Percentiles rank a stretch among this genome's conserved stretches.
phyloP scores from a whole-genome alignment of 75 land plant genomes.

The Pinus tabuliformis region DNA sequence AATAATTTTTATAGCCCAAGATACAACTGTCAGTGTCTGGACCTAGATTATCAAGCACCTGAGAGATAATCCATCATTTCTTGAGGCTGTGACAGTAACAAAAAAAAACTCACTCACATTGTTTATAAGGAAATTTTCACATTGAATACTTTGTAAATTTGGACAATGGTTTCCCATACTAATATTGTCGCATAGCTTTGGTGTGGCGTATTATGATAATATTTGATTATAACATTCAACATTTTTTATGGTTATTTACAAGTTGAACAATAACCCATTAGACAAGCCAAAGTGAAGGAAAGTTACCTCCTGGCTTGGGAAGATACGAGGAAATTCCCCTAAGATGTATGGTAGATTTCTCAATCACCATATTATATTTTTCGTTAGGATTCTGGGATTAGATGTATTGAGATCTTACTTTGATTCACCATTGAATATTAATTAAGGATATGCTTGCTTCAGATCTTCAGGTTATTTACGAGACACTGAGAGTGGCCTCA shows the following conservation, averaged over 20 bases:
- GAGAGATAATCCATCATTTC: no score
- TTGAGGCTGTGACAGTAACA: no score
- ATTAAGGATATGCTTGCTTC: background rate
- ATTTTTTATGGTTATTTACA: conserved; percentile 12
- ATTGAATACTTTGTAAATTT: background rate
- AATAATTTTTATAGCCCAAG: no score
- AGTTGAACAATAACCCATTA: conserved; percentile 81
- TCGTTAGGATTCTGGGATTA: background rate
- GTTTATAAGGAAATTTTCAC: no score
- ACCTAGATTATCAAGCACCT: no score
- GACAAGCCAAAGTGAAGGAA: conserved; percentile 35
- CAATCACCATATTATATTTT: background rate
- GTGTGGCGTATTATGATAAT: no score
- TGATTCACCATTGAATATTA: background rate
- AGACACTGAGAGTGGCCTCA: conserved; percentile 77
- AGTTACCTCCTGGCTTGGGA: conserved; percentile 49
- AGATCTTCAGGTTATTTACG: conserved; percentile 58
- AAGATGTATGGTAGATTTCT: conserved; percentile 43
- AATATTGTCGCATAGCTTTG: no score
- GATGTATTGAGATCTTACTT: background rate
- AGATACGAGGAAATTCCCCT: conserved; percentile 82
- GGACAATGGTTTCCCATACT: background rate
- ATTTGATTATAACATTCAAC: conserved; percentile 2
- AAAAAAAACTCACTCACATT: no score
- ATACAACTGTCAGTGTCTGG: no score